A percentile compares a stretch with the other conserved stretches of the same genome.
phyloP scores from a whole-genome alignment of 257 asterid genomes.

The Lantana camara region DNA sequence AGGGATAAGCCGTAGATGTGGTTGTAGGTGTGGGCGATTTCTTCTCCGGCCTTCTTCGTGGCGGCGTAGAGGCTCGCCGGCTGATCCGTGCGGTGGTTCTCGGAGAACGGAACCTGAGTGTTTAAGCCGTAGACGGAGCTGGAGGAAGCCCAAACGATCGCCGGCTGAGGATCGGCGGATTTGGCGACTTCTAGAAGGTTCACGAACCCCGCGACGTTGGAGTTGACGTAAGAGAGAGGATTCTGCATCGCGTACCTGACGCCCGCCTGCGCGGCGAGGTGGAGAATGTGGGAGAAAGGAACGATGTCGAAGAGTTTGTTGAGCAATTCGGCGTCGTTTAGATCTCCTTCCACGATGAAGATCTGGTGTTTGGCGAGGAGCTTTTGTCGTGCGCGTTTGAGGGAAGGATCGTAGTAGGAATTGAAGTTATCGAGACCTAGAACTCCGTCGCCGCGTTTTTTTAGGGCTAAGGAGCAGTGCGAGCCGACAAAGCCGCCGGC shows the following conservation, averaged over 20 bases:
- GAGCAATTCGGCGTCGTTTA: constrained; percentile 64
- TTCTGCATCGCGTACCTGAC: constrained; percentile 98
- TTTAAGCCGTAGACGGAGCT: constrained; percentile 89
- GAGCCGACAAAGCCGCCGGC: constrained; percentile 94
- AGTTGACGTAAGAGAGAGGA: constrained; percentile 69
- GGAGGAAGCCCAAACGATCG: constrained; percentile 92
- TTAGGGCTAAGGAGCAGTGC: constrained; percentile 76
- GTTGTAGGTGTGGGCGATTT: constrained; percentile 86
- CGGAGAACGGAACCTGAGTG: constrained; percentile 76
- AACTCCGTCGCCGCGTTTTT: constrained; percentile 92
- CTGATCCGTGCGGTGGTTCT: constrained; percentile 66
- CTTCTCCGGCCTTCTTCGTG: constrained; percentile 94
- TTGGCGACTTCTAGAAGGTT: constrained; percentile 74
- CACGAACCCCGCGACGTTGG: constrained; percentile 89
- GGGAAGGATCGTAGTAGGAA: constrained; percentile 77
- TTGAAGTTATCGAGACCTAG: constrained; percentile 89
- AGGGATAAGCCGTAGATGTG: constrained; percentile 82
- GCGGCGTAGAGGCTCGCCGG: constrained; percentile 98
- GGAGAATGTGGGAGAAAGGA: constrained; percentile 75
- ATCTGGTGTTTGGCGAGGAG: constrained; percentile 51
- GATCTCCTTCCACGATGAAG: constrained; percentile 70
- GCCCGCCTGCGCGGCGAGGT: constrained; percentile 95
- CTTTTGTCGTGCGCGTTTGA: constrained; percentile 66
- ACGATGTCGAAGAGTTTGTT: constrained; percentile 75
- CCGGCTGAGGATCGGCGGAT: constrained; percentile 88